Conservation (phyloP, 2,329 filamentous ascomycete genomes). For the Stromatinia cepivora region DNA sequence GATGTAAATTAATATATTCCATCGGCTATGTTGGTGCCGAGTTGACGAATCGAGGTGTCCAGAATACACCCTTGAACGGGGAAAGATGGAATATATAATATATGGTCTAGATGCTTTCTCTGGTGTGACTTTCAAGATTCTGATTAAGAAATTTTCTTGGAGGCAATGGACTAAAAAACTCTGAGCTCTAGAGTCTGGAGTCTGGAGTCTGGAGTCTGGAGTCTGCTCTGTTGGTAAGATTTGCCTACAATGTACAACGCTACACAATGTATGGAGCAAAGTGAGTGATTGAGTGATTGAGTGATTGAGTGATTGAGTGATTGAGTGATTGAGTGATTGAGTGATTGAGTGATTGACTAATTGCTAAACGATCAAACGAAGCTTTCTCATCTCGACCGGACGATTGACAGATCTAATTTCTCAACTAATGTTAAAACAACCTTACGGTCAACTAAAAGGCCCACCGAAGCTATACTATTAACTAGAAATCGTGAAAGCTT, state of each 20-base stretch:
- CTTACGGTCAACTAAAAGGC: not conserved
- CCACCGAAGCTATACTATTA: not conserved
- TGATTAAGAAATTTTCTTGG: not conserved
- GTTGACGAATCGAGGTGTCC: constrained; percentile 4
- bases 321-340: not conserved
- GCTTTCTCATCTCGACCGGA: not conserved
- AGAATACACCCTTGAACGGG: not conserved
- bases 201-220: too few species aligned
- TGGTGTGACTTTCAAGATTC: not conserved
- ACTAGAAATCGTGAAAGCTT: not conserved
- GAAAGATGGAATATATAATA: not conserved
- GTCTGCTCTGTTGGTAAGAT: not conserved
- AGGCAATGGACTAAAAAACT: not conserved
- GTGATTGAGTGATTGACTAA: not conserved
- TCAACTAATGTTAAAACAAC: not conserved
- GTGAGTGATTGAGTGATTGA: not conserved
- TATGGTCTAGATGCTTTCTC: not conserved
- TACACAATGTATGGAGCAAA: not conserved
- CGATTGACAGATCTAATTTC: not conserved
- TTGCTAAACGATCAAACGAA: not conserved
- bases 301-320: not conserved
- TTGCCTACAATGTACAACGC: not conserved
- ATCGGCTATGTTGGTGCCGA: constrained; percentile 13
- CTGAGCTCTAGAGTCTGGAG: too few species aligned
- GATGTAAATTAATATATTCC: constrained; percentile 12